Evolutionary conservation across 2,329 filamentous ascomycete species (phyloP).

Genomic region (Fragosphaeria purpurea): DNA sequence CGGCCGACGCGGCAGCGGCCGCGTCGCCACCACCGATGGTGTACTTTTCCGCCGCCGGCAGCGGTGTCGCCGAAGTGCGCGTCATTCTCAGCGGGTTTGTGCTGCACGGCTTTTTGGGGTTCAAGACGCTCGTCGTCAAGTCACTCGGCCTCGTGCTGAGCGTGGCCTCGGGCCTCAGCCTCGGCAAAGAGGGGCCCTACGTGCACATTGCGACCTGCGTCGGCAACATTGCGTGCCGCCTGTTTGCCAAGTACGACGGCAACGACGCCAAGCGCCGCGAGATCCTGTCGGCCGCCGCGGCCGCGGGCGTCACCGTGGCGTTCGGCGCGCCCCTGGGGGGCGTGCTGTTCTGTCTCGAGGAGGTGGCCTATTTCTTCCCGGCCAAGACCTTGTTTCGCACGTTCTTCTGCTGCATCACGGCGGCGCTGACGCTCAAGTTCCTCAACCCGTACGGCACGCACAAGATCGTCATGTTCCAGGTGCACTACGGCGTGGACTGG

Average conservation of each 20-base stretch:
- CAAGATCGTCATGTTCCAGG: constrained; percentile 95
- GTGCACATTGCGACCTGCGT: constrained; percentile 96
- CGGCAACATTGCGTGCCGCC: constrained; percentile 85
- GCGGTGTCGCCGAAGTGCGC: constrained; percentile 92
- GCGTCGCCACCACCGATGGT: constrained; percentile 58
- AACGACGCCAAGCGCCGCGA: constrained; percentile 94
- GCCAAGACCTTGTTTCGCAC: constrained; percentile 95
- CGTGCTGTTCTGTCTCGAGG: constrained; percentile 86
- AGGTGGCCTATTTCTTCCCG: constrained; percentile 95
- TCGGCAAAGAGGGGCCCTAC: constrained; percentile 91
- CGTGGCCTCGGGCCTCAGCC: constrained; percentile 82
- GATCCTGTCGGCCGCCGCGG: constrained; percentile 84
- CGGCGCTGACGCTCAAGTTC: constrained; percentile 85
- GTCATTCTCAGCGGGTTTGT: constrained; percentile 98
- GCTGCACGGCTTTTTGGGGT: constrained; percentile 84
- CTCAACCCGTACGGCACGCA: constrained; percentile 91
- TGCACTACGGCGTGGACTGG: constrained; percentile 86
- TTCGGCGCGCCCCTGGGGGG: constrained; percentile 84
- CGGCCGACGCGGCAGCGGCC: constrained; percentile 34
- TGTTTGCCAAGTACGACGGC: constrained; percentile 88
- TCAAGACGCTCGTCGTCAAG: constrained; percentile 81
- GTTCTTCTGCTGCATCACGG: constrained; percentile 95
- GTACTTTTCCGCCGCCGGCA: constrained; percentile 92
- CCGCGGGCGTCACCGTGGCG: constrained; percentile 84
- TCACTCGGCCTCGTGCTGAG: constrained; percentile 73